phyloP scores from a whole-genome alignment of 768 basidiomycete species.

The Naganishia randhawae region DNA sequence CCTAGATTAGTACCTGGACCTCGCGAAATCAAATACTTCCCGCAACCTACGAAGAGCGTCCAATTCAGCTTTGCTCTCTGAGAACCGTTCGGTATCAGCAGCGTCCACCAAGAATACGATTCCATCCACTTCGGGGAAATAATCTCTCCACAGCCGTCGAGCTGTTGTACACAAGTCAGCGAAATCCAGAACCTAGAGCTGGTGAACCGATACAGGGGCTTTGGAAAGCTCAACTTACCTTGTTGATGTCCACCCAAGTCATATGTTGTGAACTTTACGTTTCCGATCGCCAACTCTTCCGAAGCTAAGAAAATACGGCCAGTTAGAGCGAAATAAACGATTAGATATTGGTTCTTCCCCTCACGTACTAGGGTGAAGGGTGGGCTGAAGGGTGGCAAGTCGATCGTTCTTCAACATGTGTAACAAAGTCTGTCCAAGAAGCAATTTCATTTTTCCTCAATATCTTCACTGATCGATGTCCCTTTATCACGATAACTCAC shows the following conservation, averaged over 20 bases:
- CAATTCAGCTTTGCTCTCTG: constrained; percentile 94
- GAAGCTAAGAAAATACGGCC: constrained; percentile 62
- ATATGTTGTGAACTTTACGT: constrained; percentile 97
- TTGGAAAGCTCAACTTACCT: constrained; percentile 55
- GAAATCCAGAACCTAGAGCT: background rate
- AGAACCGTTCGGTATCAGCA: constrained; percentile 92
- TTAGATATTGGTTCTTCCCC: background rate
- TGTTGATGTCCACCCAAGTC: constrained; percentile 97
- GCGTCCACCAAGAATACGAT: constrained; percentile 98
- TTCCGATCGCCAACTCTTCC: constrained; percentile 97
- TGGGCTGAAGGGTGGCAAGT: constrained; percentile 93
- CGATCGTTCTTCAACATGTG: constrained; percentile 99
- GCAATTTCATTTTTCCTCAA: background rate
- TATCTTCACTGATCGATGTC: too few relatives aligned
- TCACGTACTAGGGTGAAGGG: constrained; percentile 89
- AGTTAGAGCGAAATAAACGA: background rate
- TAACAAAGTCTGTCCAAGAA: constrained; percentile 68
- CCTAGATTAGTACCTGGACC: background rate
- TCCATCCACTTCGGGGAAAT: constrained; percentile 99
- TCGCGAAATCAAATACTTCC: background rate
- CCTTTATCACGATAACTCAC: constrained; percentile 55
- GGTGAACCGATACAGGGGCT: background rate
- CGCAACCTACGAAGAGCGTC: constrained; percentile 66
- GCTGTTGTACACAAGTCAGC: constrained; percentile 54
- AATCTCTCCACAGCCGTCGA: constrained; percentile 97